Evolutionary conservation across 805 yeast species (phyloP), one percentile per base, ranked within the genome.

Genomic region (Kodamaea nitidulidarum): DNA sequence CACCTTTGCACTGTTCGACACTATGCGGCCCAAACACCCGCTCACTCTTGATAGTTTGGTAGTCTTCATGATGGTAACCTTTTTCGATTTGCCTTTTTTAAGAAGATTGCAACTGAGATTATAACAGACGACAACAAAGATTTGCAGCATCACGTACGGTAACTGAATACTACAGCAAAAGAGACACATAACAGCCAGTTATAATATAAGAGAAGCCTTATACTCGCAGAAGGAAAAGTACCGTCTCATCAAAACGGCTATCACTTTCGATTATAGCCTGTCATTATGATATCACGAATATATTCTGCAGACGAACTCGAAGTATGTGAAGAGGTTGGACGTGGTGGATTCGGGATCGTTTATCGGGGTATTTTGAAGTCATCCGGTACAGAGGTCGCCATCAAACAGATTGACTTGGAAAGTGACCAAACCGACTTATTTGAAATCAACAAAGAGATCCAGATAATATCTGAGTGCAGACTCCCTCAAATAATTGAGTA

Each of bases 341-440:
- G 82, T 40, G 93, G 93, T 1, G 85, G 86, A 7, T 84, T 84
- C 56, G 93, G 93, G 0, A 81, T 78, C 3, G 93, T 84, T 2
- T 84, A 78, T 57, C 62, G 77, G 28, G 93, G 85, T 1, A 48
- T 72, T 7, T 75, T 81, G 47, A 64, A 64, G 48, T 67, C 35
- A 40, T 64, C 53, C 31, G 58, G 52, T 36, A 52, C 57, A 32
- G 74, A 71, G 36, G 81, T 77, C 32, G 84, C 84, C 6, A 66
- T 78, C 34, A 78, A 78, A 47, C 82, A 80, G 55, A 80, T 84
- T 33, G 93, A 84, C 48, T 63, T 84, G 45, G 95, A 85, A 51
- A 70, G 75, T 38, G 88, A 84, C 44, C 61, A 52, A 36, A 59
- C 70, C 3, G 90, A 83, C 48, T 71, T 84, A 31, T 69, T 73